Conservation (phyloP, 2,329 filamentous ascomycete genomes). For the Stromatinia cepivora region DNA sequence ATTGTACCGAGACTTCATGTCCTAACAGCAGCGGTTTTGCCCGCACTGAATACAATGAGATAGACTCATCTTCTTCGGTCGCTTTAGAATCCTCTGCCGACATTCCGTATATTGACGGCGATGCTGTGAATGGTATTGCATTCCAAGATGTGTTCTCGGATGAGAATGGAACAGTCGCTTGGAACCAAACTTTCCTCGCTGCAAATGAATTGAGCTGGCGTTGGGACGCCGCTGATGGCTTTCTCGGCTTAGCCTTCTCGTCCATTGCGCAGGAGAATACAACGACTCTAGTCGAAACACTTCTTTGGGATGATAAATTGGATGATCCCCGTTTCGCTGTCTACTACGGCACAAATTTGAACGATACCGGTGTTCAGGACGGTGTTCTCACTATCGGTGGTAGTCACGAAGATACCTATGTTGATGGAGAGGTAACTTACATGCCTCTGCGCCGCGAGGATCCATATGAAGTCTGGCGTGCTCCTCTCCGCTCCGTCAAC, state of each 20-base stretch:
- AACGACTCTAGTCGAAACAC: slow-evolving; percentile 8
- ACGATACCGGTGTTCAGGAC: not conserved
- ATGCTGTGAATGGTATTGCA: not conserved
- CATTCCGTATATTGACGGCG: not conserved
- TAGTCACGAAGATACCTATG: slow-evolving; percentile 13
- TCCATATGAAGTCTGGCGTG: slow-evolving; percentile 8
- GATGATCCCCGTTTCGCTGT: slow-evolving; percentile 9
- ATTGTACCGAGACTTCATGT: slow-evolving; percentile 9
- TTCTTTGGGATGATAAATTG: slow-evolving; percentile 11
- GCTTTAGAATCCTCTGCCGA: not conserved
- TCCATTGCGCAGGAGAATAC: slow-evolving; percentile 1
- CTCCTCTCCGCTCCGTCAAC: not conserved
- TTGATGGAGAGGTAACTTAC: slow-evolving; percentile 11
- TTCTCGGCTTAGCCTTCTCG: slow-evolving; percentile 16
- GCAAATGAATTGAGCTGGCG: not conserved
- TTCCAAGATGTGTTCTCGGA: slow-evolving; percentile 14
- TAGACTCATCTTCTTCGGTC: not conserved
- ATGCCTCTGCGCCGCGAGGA: not conserved
- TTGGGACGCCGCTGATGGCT: not conserved
- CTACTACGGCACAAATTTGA: slow-evolving; percentile 11
- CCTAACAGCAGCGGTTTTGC: not conserved
- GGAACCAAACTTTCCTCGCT: slow-evolving; percentile 21
- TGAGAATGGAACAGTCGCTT: not conserved
- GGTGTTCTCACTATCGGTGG: slow-evolving; percentile 17
- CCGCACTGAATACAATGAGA: slow-evolving; percentile 1